Conservation (phyloP, 2,329 filamentous ascomycete genomes). For the Canariomyces notabilis region DNA sequence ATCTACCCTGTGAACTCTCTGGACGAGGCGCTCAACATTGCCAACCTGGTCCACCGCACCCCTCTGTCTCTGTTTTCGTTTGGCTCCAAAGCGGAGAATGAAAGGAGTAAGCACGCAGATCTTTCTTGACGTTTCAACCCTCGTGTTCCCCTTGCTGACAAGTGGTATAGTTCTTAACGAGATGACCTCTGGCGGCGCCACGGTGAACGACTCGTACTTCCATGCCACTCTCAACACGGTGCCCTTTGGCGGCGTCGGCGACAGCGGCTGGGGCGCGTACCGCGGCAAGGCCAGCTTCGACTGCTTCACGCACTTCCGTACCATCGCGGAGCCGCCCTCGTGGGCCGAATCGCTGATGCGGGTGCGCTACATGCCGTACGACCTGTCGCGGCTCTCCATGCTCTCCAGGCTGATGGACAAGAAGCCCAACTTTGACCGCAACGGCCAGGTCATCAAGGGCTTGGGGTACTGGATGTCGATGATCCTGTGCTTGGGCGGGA, state of each 20-base stretch:
- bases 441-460: slow-evolving; percentile 48
- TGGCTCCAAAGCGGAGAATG: slow-evolving; percentile 71
- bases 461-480: slow-evolving; percentile 51
- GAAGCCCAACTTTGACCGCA: slow-evolving; percentile 59
- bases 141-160: not conserved
- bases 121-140: not conserved
- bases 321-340: slow-evolving; percentile 55
- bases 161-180: slow-evolving; percentile 48
- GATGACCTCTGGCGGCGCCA: slow-evolving; percentile 64
- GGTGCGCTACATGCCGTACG: slow-evolving; percentile 64
- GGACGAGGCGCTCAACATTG: slow-evolving; percentile 79
- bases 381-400: slow-evolving; percentile 39
- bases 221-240: slow-evolving; percentile 61
- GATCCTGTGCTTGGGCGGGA: slow-evolving; percentile 47
- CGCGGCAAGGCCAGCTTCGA: slow-evolving; percentile 72
- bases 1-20: slow-evolving; percentile 72
- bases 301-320: slow-evolving; percentile 55
- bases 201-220: slow-evolving; percentile 50
- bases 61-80: slow-evolving; percentile 83
- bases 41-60: slow-evolving; percentile 75
- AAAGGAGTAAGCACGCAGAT: slow-evolving; percentile 53
- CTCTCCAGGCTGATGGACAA: slow-evolving; percentile 38
- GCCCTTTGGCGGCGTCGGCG: slow-evolving; percentile 78
- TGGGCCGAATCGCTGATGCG: slow-evolving; percentile 65
- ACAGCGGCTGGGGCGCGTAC: slow-evolving; percentile 71